Percentiles rank a stretch among this genome's conserved stretches.
Conservation (phyloP, 192 early-diverging fungal genomes). For the Backusella liffmaniae region DNA sequence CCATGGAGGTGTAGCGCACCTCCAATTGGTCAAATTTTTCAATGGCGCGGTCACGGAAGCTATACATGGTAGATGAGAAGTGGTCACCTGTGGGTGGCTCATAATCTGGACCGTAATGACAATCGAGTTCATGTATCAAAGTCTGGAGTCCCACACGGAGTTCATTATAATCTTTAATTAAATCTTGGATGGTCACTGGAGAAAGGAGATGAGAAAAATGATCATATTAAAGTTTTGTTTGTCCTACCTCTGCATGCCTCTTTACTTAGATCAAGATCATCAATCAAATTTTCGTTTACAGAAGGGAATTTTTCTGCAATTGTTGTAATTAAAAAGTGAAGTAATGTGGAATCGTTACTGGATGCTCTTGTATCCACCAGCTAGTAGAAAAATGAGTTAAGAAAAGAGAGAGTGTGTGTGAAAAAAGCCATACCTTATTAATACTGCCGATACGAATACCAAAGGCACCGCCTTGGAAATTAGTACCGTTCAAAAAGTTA, state of each 20-base stretch:
- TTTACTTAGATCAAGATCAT: constrained; percentile 68
- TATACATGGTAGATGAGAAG: constrained; percentile 63
- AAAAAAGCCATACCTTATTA: constrained; percentile 57
- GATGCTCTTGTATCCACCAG: constrained; percentile 84
- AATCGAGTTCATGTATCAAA: constrained; percentile 48
- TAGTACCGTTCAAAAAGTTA: constrained; percentile 82
- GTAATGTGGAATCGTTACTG: constrained; percentile 60
- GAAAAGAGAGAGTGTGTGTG: not conserved
- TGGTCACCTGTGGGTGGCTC: constrained; percentile 56
- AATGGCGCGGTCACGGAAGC: constrained; percentile 62
- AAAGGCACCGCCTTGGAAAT: constrained; percentile 81
- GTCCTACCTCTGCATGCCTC: constrained; percentile 68
- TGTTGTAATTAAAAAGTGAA: constrained; percentile 74
- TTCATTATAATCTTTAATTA: constrained; percentile 50
- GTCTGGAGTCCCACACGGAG: constrained; percentile 46
- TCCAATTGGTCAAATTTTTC: constrained; percentile 61
- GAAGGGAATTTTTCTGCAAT: constrained; percentile 63
- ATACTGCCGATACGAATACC: constrained; percentile 83
- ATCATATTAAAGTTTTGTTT: not conserved
- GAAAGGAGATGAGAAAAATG: not conserved
- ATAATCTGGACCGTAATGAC: constrained; percentile 31
- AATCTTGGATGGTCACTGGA: constrained; percentile 54
- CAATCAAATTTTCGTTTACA: constrained; percentile 53
- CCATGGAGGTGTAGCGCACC: constrained; percentile 66
- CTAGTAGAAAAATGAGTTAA: not conserved